Conservation (phyloP, 257 asterid species). For the Agastache rugosa region DNA sequence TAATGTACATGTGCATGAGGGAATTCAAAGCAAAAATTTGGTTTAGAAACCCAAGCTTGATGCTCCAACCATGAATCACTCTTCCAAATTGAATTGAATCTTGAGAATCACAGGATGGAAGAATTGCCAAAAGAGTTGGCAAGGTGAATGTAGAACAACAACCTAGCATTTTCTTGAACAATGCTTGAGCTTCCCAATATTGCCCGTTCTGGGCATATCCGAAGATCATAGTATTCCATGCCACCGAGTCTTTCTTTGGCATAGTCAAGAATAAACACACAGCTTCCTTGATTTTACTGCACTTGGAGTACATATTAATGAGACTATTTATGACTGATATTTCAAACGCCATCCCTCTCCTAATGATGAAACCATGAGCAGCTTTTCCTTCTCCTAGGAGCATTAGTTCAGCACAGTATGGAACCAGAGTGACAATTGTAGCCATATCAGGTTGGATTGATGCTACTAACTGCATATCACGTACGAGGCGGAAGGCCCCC, state of each 20-base stretch:
- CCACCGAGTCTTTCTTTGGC: constrained; percentile 59
- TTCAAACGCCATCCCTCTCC: constrained; percentile 56
- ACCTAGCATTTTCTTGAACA: constrained; percentile 56
- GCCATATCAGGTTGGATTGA: constrained; percentile 53
- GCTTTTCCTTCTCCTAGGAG: constrained; percentile 63
- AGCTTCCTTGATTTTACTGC: constrained; percentile 45
- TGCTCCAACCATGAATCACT: constrained; percentile 64
- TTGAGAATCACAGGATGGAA: constrained; percentile 62
- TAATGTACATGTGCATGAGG: constrained; percentile 64
- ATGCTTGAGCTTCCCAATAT: constrained; percentile 50
- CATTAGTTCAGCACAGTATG: constrained; percentile 57
- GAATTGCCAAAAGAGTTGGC: constrained; percentile 63
- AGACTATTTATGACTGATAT: constrained; percentile 56
- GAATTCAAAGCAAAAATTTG: constrained; percentile 54
- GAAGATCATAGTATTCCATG: constrained; percentile 76
- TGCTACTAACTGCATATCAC: constrained; percentile 59
- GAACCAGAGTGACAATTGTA: constrained; percentile 53
- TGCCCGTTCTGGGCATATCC: constrained; percentile 62
- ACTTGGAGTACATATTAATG: constrained; percentile 63
- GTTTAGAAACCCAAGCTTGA: constrained; percentile 57
- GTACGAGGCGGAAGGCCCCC: constrained; percentile 52
- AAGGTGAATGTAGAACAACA: constrained; percentile 46
- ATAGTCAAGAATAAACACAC: constrained; percentile 48
- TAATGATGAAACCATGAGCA: constrained; percentile 56
- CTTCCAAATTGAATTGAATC: constrained; percentile 54